Evolutionary conservation across 371 early-diverging fungal species (phyloP).

Genomic region (Mucor velutinosus): DNA sequence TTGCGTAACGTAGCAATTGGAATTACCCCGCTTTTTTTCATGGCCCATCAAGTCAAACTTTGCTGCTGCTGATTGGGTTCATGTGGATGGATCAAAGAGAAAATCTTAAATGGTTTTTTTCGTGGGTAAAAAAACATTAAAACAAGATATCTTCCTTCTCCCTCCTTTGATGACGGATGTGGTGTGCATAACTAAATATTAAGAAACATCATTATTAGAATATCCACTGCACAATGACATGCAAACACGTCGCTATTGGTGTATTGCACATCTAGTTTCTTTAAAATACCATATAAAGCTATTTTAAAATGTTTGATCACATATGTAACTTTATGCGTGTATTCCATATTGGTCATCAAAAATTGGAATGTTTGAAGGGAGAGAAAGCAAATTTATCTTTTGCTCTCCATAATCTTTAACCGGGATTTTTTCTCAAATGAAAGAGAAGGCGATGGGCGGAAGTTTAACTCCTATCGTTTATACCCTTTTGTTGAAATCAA

Average conservation of each 20-base stretch:
- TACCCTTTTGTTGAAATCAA: slow-evolving; percentile 9
- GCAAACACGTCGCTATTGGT: neutral
- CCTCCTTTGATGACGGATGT: neutral
- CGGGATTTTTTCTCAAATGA: neutral
- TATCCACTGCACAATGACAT: neutral
- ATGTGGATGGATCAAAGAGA: neutral
- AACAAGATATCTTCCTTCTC: neutral
- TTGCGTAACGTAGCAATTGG: neutral
- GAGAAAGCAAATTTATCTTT: neutral
- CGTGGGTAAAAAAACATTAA: slow-evolving; percentile 4
- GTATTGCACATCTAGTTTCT: neutral
- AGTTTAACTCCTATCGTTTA: slow-evolving; percentile 8
- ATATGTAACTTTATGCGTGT: neutral
- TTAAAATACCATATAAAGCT: neutral
- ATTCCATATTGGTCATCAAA: neutral
- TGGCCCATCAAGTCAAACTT: slow-evolving; percentile 12
- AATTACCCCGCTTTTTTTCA: slow-evolving; percentile 24
- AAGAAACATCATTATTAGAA: neutral
- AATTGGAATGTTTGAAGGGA: slow-evolving; percentile 1
- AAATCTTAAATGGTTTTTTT: slow-evolving; percentile 9
- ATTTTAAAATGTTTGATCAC: neutral
- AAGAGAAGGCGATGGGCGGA: neutral
- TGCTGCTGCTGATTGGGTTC: slow-evolving; percentile 4
- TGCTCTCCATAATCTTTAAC: slow-evolving; percentile 6
- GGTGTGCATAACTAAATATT: neutral